phyloP scores from a whole-genome alignment of 768 basidiomycete genomes.

The Kwoniella newhampshirensis region DNA sequence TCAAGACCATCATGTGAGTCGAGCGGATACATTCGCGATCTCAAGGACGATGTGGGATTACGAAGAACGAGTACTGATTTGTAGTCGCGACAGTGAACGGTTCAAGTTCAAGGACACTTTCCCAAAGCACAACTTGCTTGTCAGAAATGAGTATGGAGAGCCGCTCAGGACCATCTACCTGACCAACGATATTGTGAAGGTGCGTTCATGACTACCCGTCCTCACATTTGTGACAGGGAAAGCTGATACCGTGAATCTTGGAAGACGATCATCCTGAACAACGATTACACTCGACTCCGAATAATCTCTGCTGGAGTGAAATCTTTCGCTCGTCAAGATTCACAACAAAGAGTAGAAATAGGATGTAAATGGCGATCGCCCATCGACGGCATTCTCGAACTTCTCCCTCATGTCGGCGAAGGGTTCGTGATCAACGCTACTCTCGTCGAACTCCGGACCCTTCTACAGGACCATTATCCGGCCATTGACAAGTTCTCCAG shows the following conservation, averaged over 20 bases:
- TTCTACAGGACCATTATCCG: conserved; percentile 80
- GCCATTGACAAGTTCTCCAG: conserved; percentile 49
- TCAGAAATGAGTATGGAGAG: conserved; percentile 69
- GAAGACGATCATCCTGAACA: conserved; percentile 67
- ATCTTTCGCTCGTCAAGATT: conserved; percentile 85
- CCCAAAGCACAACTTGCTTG: conserved; percentile 73
- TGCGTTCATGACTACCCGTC: conserved; percentile 15
- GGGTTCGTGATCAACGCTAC: conserved; percentile 64
- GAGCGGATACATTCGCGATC: neutral
- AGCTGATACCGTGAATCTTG: neutral
- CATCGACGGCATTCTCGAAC: conserved; percentile 76
- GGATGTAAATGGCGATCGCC: conserved; percentile 61
- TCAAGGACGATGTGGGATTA: neutral
- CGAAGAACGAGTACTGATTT: conserved; percentile 2
- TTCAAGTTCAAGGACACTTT: conserved; percentile 70
- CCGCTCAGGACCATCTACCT: conserved; percentile 75
- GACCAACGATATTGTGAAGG: conserved; percentile 77
- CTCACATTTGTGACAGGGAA: neutral
- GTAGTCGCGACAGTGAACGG: conserved; percentile 60
- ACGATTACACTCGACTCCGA: conserved; percentile 79
- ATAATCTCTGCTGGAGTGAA: conserved; percentile 93
- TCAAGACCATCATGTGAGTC: conserved; percentile 71
- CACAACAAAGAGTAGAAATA: conserved; percentile 54
- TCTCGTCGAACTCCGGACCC: conserved; percentile 61
- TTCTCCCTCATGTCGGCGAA: conserved; percentile 77